Base-by-base conservation (phyloP, 1,139 yeast genomes). In the Yamadazyma mexicana region DNA sequence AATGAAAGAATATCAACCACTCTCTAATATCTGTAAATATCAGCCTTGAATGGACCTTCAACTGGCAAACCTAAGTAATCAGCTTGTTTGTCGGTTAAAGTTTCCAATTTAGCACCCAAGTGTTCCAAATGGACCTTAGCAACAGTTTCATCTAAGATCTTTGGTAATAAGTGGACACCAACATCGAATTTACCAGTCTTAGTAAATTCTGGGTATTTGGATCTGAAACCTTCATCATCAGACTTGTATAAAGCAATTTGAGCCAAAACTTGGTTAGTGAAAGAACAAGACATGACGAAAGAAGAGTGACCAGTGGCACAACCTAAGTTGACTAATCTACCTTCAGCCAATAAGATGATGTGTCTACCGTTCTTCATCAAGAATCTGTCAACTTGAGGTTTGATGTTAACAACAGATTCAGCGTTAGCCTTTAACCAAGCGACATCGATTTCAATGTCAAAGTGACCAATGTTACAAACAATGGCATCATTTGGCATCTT, bases 231-330 rank as follows among this genome's bases (percentile, higher is more conserved):
- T 49, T 69, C 75, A 74, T 92, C 91, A 50, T 85, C 66, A 61
- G 95, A 83, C 73, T 91, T 92, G 95, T 78, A 92, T 66, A 92
- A 80, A 62, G 98, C 99, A 63, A 94, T 91, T 81, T 92, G 99
- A 59, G 99, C 99, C 69, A 92, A 81, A 53, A 92, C 98, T 79
- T 92, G 99, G 87, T 92, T 92, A 59, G 98, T 88, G 95, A 92
- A 92, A 45, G 98, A 92, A 80, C 98, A 92, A 51, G 98, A 91
- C 99, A 92, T 92, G 66, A 92, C 98, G 67, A 92, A 92, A 40
- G 98, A 89, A 46, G 98, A 87, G 81, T 92, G 99, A 66, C 99
- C 99, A 64, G 98, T 94, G 68, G 98, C 99, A 79, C 98, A 94
- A 62, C 99, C 99, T 71, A 92, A 82, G 91, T 92, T 92, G 69